Evolutionary conservation across 352 stramenopile genomes (phyloP), one percentile per base, ranked within the genome.

Genomic region (Phytophthora pinifolia): DNA sequence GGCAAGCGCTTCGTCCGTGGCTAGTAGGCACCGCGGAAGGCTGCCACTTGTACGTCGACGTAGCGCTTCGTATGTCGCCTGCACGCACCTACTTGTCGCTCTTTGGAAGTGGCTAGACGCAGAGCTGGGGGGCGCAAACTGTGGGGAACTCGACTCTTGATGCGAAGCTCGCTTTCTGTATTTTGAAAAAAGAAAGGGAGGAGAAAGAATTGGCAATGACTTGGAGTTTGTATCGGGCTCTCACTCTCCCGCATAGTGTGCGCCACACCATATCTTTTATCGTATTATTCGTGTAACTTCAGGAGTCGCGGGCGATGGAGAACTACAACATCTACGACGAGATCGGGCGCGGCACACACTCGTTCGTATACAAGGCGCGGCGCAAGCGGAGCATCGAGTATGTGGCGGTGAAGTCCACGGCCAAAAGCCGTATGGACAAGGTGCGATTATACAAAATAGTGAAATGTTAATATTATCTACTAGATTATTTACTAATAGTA

Each of bases 291-390:
- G 8, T 41, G 27, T 33, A 9, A n/a, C 20, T 18, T 36, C 5
- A 38, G 9, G 42, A 12, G 25, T 39, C 29, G 8, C 25, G 14
- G 27, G 30, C 10, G 13, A 98, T 98, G 90, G 89, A 98, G 61
- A 96, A 97, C 67, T 98, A 97, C 79, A 95, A 92, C 69, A 97
- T 98, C 50, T 97, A 97, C 61, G 86, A 97, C 63, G 89, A 97
- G 70, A 92, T 98, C 60, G 90, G 90, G 8, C 82, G 81, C 45
- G 92, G 92, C n/a, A 81, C 82, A 46, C 76, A 94, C 72, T 97
- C 87, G 43, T 91, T 96, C 54, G 88, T 97, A 62, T 97, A 97
- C 81, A 97, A 97, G 68, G 89, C 88, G 31, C 61, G 88, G 12
- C 85, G 88, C 54, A 97, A 98, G 73, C 87, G 89, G 54, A 96